These are phyloP conservation scores for Ogataea siamensis DNA, from an alignment of 805 yeast species.

Conservation along the genomic window DNA sequence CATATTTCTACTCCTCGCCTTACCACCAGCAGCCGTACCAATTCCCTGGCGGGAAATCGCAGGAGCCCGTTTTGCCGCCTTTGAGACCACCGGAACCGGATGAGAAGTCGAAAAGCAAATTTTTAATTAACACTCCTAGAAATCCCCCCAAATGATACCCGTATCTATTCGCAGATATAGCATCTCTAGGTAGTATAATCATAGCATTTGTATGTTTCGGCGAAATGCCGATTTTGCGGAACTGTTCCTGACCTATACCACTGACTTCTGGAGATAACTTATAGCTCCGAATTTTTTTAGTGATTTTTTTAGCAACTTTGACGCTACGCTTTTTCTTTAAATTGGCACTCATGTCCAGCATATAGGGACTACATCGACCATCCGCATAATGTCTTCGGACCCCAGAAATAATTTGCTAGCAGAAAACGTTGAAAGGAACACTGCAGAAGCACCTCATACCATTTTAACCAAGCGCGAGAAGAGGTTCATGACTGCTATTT, in stretches of 20 bases:
- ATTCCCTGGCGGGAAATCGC: constrained; percentile 11
- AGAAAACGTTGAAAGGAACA: too few relatives aligned
- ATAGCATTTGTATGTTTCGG: neutral
- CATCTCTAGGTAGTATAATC: neutral
- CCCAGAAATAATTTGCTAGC: too few relatives aligned
- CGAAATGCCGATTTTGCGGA: too few relatives aligned
- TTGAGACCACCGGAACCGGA: constrained; percentile 13
- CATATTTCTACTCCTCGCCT: constrained; percentile 18
- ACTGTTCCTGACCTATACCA: too few relatives aligned
- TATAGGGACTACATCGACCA: too few relatives aligned
- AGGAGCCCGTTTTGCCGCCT: constrained; percentile 17
- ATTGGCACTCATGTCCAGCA: too few relatives aligned
- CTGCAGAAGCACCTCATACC: constrained; percentile 38
- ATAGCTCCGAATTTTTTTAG: too few relatives aligned
- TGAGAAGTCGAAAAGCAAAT: constrained; percentile 18
- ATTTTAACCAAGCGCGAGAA: constrained; percentile 44
- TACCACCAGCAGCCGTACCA: constrained; percentile 15
- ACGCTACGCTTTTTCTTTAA: too few relatives aligned
- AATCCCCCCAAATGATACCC: constrained; percentile 25
- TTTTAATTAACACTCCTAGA: constrained; percentile 25
- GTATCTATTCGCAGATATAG: neutral
- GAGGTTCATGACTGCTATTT: constrained; percentile 37
- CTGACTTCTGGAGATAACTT: too few relatives aligned
- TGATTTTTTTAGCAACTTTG: too few relatives aligned
- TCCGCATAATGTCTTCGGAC: neutral